Base-by-base conservation (phyloP, 768 basidiomycete species). In the Podaxis sp. region DNA sequence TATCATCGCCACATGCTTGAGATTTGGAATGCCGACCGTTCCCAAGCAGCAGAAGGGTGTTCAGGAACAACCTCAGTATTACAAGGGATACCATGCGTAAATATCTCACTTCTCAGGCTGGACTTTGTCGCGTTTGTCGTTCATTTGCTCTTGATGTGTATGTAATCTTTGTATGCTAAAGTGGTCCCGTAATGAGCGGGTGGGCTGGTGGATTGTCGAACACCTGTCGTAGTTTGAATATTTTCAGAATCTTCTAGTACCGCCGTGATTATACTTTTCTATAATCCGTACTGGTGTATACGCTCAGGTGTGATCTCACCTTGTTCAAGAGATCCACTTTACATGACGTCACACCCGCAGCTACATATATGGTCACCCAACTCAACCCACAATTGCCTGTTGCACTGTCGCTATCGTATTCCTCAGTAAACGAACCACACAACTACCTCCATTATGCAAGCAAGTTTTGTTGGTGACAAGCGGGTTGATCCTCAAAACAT, bases 391-490 rank as follows among this genome's bases (percentile, higher is more conserved):
- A 33, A 33, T 33, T 33, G 15, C 42, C 2, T 19, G 3, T 19
- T 15, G 13, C 7, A 15, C 42, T 1, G 15, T 44, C 9, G 8
- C 4, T n/a, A 49, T 6, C 6, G 19, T 49, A 12, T 22, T 49
- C 48, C 9, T 11, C 11, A 13, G 4, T n/a, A 24, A 11, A n/a
- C n/a, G 48, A 19, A 11, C 6, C n/a, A 49, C 22, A n/a, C 11
- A n/a, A 49, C 22, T 48, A 22, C 9, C 22, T 19, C 15, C 13
- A 33, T 26, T 6, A 55, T 61, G 52, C 39, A 61, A 54, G 60
- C 26, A 19, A 61, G 40, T 26, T 61, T 61, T 13, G 39, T 54
- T 19, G 60, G 42, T 6, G 30, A 55, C 40, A 54, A 61, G 40
- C 26, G 28, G 15, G 52, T 53, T 1, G 19, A 61, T 15, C 52